A percentile compares a stretch with the other conserved stretches of the same genome.
Evolutionary conservation across 2,329 filamentous ascomycete species (phyloP).

Genomic region (Ambrosiella beaveri): DNA sequence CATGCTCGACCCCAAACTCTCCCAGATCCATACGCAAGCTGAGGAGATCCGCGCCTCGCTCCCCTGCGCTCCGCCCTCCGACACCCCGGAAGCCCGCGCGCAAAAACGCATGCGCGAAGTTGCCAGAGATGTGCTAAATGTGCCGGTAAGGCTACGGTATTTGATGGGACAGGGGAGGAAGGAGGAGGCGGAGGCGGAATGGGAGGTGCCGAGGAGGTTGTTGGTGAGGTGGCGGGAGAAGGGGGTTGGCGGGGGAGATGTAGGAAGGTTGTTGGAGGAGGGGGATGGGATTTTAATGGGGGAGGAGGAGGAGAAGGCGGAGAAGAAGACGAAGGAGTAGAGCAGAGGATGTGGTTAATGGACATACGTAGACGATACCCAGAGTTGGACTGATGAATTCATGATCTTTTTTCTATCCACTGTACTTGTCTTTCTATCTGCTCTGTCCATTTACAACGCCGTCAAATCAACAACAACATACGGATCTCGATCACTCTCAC

Average conservation of each 20-base stretch:
- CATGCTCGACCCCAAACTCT: constrained; percentile 55
- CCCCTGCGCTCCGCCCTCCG: constrained; percentile 30
- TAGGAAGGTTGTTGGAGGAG: constrained; percentile 34
- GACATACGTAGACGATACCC: constrained; percentile 8
- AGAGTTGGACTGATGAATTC: constrained; percentile 1
- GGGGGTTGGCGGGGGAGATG: constrained; percentile 37
- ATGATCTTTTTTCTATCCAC: neutral
- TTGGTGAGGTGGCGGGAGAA: constrained; percentile 36
- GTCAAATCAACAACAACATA: constrained; percentile 54
- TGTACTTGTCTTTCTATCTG: neutral
- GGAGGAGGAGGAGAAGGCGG: constrained; percentile 5
- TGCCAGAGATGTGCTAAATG: constrained; percentile 44
- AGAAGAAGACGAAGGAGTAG: neutral
- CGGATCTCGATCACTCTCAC: constrained; percentile 69
- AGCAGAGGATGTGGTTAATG: neutral
- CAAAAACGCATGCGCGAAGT: constrained; percentile 33
- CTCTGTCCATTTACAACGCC: constrained; percentile 19
- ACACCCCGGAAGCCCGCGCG: constrained; percentile 18
- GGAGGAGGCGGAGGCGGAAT: constrained; percentile 41
- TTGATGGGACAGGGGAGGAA: constrained; percentile 42
- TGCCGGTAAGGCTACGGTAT: constrained; percentile 39
- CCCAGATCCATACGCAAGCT: constrained; percentile 51
- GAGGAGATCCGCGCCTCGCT: constrained; percentile 36
- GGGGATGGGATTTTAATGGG: constrained; percentile 32
- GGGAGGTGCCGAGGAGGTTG: constrained; percentile 35